Evolutionary conservation across 1,139 yeast genomes (phyloP).

Genomic region (Blastobotrys proliferans): DNA sequence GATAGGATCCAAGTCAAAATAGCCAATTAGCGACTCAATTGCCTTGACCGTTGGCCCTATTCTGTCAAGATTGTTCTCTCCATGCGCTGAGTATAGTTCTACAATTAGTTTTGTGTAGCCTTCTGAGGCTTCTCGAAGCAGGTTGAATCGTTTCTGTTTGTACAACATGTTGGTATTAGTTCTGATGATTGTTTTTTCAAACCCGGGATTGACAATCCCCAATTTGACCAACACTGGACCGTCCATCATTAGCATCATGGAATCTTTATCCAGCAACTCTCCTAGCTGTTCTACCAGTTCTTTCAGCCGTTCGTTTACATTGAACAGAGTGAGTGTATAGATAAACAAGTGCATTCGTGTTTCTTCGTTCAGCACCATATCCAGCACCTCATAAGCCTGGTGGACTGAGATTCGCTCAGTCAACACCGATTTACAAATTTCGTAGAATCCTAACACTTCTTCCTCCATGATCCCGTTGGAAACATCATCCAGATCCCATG

Average conservation of each 20-base stretch:
- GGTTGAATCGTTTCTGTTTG: conserved; percentile 68
- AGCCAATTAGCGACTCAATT: conserved; percentile 64
- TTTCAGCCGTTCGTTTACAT: conserved; percentile 17
- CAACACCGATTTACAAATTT: conserved; percentile 19
- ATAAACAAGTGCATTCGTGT: conserved; percentile 19
- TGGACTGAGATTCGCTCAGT: conserved; percentile 14
- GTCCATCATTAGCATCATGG: conserved; percentile 25
- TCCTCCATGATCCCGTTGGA: not conserved
- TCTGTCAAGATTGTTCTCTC: conserved; percentile 37
- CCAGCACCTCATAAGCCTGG: conserved; percentile 1
- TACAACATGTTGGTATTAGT: conserved; percentile 47
- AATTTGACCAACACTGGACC: conserved; percentile 23
- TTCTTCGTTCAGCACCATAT: conserved; percentile 7
- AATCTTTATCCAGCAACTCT: conserved; percentile 23
- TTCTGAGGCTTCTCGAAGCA: conserved; percentile 73
- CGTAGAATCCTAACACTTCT: conserved; percentile 19
- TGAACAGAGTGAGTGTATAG: conserved; percentile 23
- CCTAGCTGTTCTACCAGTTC: conserved; percentile 19
- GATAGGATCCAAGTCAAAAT: conserved; percentile 72
- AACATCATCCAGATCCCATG: conserved; percentile 4
- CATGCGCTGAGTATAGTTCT: conserved; percentile 46
- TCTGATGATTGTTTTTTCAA: conserved; percentile 43
- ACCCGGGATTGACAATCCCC: conserved; percentile 27
- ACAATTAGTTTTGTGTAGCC: conserved; percentile 71
- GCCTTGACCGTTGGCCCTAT: conserved; percentile 41